Evolutionary conservation across 768 basidiomycete genomes (phyloP).

Genomic region (Boletales sp.): DNA sequence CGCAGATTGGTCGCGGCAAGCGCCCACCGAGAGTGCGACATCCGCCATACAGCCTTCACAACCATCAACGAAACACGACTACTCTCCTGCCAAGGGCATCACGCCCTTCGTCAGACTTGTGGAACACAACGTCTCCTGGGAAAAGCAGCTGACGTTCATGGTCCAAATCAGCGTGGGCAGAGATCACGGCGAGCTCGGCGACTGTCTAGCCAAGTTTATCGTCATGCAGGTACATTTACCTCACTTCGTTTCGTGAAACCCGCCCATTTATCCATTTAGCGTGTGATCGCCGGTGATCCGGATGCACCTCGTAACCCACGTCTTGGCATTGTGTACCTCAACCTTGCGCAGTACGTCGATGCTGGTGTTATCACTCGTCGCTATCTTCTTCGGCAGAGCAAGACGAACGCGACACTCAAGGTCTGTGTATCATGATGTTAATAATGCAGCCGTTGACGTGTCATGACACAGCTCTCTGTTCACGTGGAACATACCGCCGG

Average conservation of each 20-base stretch:
- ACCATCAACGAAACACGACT: conserved; percentile 2
- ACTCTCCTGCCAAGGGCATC: conserved; percentile 50
- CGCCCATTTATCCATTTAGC: conserved; percentile 32
- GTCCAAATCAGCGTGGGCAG: conserved; percentile 62
- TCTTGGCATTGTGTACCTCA: conserved; percentile 63
- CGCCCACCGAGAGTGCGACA: not conserved
- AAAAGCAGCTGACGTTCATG: conserved; percentile 50
- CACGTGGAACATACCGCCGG: conserved; percentile 54
- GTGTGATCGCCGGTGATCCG: conserved; percentile 55
- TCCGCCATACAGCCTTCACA: not conserved
- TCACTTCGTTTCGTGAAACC: not conserved
- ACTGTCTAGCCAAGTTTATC: conserved; percentile 60
- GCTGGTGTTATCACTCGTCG: conserved; percentile 55
- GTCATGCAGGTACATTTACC: conserved; percentile 47
- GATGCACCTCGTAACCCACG: conserved; percentile 54
- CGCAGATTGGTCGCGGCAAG: conserved; percentile 23
- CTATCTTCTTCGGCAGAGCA: conserved; percentile 68
- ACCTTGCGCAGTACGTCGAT: conserved; percentile 72
- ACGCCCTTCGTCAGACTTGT: conserved; percentile 58
- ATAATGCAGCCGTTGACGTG: not conserved
- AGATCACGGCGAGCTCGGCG: conserved; percentile 43
- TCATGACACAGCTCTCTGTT: conserved; percentile 49
- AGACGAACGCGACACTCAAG: conserved; percentile 77
- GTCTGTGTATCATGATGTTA: conserved; percentile 29
- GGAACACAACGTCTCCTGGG: conserved; percentile 66